Base-by-base conservation (phyloP, 208 protist species). In the Trypanosoma brucei region DNA sequence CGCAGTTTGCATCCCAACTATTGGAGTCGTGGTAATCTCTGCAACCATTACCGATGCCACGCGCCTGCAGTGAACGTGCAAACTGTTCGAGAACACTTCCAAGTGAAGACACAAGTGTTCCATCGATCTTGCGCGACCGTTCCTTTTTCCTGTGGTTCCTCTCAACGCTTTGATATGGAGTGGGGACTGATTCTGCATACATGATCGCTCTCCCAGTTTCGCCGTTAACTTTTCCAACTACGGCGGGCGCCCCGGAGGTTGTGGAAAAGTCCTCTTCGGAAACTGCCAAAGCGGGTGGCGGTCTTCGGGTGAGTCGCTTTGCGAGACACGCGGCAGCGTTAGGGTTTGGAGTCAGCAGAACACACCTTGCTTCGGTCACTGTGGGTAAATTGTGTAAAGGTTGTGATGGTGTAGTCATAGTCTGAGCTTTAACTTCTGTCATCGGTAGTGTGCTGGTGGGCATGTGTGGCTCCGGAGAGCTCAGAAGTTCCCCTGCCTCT, bases 21-120 rank as follows among this genome's bases (percentile, higher is more conserved):
- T 22, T 22, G 22, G 22, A 22, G 22, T 22, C 22, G 22, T 22
- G 22, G 22, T 22, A 22, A 22, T 22, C 22, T 22, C 22, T 22
- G 22, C 22, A 22, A 22, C 22, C 22, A 22, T 22, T 22, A 22
- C 22, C 22, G 22, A 22, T 22, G 22, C 22, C 22, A 22, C 54
- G 33, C 22, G 66, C 37, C 39, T 65, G 66, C 30, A 72, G 37
- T 34, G 65, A 58, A 65, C 61, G 22, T 1, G 66, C 66, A 6
- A 72, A 35, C 39, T 58, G 45, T 30, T 72, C 66, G 5, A 72
- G 59, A 49, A 72, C 60, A 35, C 66, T 58, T 31, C 65, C 62
- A 3, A 72, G 36, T 8, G 66, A 66, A n/a, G 50, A 9, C 9
- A 72, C 59, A 9, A 59, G 51, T 48, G 65, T 65, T 39, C 40